A percentile compares a stretch with the other conserved stretches of the same genome.
Conservation (phyloP, 169 alveolate genomes). For the Cryptosporidium bovis region DNA sequence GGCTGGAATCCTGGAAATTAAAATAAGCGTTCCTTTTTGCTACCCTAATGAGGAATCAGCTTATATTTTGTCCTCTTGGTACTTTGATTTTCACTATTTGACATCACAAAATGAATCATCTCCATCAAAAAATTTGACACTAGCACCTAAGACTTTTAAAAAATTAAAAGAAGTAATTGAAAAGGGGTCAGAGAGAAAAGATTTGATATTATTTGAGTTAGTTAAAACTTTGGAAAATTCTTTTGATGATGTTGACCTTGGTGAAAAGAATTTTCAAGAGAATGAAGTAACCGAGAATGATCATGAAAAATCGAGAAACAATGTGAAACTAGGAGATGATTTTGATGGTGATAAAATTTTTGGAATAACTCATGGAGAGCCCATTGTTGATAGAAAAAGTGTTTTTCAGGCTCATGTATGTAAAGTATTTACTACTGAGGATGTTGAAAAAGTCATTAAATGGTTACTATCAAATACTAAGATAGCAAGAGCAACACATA, state of each 20-base stretch:
- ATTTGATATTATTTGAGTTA: slow-evolving; percentile 40
- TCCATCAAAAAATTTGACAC: slow-evolving; percentile 12
- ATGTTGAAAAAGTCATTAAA: slow-evolving; percentile 52
- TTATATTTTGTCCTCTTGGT: slow-evolving; percentile 30
- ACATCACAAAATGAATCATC: background rate
- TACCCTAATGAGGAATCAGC: slow-evolving; percentile 44
- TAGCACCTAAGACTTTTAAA: slow-evolving; percentile 26
- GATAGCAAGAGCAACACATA: slow-evolving; percentile 77
- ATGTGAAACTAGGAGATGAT: background rate
- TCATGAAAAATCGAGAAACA: background rate
- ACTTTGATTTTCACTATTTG: slow-evolving; percentile 32
- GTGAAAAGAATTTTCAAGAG: background rate
- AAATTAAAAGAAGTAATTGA: slow-evolving; percentile 45
- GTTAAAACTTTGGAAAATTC: slow-evolving; percentile 13
- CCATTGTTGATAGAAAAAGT: slow-evolving; percentile 75
- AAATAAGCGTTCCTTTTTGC: slow-evolving; percentile 56
- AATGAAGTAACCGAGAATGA: background rate
- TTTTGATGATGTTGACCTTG: slow-evolving; percentile 2
- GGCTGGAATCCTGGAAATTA: slow-evolving; percentile 59
- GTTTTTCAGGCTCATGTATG: slow-evolving; percentile 77
- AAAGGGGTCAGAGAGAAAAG: slow-evolving; percentile 4
- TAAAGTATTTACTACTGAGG: slow-evolving; percentile 37
- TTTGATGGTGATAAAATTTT: slow-evolving; percentile 34
- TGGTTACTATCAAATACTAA: slow-evolving; percentile 52
- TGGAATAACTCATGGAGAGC: slow-evolving; percentile 74